Evolutionary conservation across 2,329 filamentous ascomycete species (phyloP), one percentile per base, ranked within the genome.

Genomic region (Coleophoma crateriformis): DNA sequence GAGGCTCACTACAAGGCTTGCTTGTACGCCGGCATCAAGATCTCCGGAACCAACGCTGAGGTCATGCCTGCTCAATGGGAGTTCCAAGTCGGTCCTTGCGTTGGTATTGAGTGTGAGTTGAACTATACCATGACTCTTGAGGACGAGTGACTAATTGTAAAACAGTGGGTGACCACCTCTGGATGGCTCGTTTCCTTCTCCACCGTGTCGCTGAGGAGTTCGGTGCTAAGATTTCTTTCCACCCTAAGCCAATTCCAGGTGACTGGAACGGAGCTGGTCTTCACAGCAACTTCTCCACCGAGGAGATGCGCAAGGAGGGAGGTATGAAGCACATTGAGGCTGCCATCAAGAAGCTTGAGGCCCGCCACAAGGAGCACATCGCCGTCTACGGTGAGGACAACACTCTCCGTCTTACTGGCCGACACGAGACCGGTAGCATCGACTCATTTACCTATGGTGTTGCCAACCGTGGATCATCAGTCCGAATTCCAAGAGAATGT

Each of bases 31-130:
- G 86, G 87, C 53, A 80, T 99, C 73, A 85, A 91, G 71, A 97
- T 99, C 72, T 96, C 91, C 22, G 94, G 94, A 66, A 97, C 94
- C 76, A 99, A 99, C 73, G 94, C 94, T 59, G 94, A 99, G 81
- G 94, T 99, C 66, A 95, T 96, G 88, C 88, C 90, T 57, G 90
- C 88, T 53, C 92, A 96, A 74, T 97, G 92, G 92, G 92, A 97
- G 72, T 96, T 89, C 84, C 92, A 96, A 70, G 88, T 96, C 64
- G 92, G 92, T 50, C 92, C 92, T 57, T 95, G 89, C 73, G 71
- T 76, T 48, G 92, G 90, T 57, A 96, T 96, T 63, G 77, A 85
- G 68, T 87, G 85, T 88, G 71, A 74, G 82, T 77, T 13, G 32
- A 13, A 15, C 27, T 27, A 10, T 10, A 10, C 27, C 8, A 32